Base-by-base conservation (phyloP, 2,329 filamentous ascomycete genomes). In the Aspergillus sp. region DNA sequence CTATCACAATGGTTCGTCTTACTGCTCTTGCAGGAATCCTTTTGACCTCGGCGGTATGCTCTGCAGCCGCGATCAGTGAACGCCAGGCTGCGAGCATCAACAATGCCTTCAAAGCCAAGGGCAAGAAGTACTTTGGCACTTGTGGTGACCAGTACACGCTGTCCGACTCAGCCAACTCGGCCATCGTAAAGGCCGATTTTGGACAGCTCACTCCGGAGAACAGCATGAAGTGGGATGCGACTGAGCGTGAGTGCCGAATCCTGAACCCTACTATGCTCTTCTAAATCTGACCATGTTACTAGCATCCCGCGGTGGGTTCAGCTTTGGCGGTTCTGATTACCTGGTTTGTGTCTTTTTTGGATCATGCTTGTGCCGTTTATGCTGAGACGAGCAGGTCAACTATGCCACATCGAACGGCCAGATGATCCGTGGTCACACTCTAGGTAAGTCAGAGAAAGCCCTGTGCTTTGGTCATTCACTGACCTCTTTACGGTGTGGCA, bases 91-190 rank as follows among this genome's bases (percentile, higher is more conserved):
- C 50, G 50, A 81, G 79, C 69, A 74, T 86, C 55, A 50, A 60
- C 16, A 77, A 85, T 65, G 65, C 67, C 49, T 81, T 86, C 71
- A 80, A 81, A 65, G 78, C 79, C 52, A 79, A 82, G 61, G 85
- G 85, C 56, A 88, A 88, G 73, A 75, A 80, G 57, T 89, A 88
- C 71, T 82, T 80, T 50, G 86, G 86, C 57, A 79, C 78, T 13
- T 81, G 85, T 63, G 74, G 64, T 6, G 79, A 84, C 64, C 76
- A 75, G 53, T 64, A 66, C 13, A 76, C 73, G 6, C 71, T 89
- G 44, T 81, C 67, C 13, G 83, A 83, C 41, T 80, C 87, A 55
- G 68, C 83, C 64, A 79, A 79, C 48, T 85, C 88, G 67, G 82
- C 88, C 58, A 77, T 78, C 54, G 76, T 80, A 56, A 52, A 51